Percentiles rank a stretch among this genome's conserved stretches.
phyloP scores from a whole-genome alignment of 2,329 filamentous ascomycete genomes.

The Xylaria sp. region DNA sequence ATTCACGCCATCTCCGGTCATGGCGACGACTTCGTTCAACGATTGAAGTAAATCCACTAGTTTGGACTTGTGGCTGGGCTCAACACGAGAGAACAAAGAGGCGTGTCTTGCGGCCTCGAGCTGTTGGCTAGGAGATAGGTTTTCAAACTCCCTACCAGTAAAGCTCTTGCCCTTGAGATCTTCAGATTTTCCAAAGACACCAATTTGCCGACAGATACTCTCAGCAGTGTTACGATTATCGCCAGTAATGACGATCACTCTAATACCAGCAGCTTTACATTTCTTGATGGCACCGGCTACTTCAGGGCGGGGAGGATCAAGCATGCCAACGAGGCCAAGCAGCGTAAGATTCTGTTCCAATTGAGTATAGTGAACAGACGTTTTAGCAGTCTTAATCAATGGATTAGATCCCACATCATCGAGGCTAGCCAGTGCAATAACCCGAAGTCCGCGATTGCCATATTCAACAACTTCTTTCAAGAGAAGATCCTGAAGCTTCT shows the following conservation, averaged over 20 bases:
- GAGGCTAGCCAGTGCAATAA: constrained; percentile 90
- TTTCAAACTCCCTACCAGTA: constrained; percentile 94
- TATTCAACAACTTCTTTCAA: constrained; percentile 86
- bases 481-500: constrained; percentile 75
- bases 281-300: constrained; percentile 86
- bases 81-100: constrained; percentile 94
- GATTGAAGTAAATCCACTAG: constrained; percentile 96
- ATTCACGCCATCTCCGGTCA: constrained; percentile 99
- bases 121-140: constrained; percentile 80
- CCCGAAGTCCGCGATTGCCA: constrained; percentile 89
- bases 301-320: constrained; percentile 94
- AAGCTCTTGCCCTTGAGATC: constrained; percentile 91
- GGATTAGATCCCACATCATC: constrained; percentile 78
- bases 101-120: constrained; percentile 85
- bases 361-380: constrained; percentile 82
- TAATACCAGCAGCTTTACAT: constrained; percentile 92
- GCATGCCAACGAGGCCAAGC: constrained; percentile 92
- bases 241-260: constrained; percentile 97
- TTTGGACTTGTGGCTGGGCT: constrained; percentile 96
- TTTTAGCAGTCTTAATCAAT: constrained; percentile 78
- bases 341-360: constrained; percentile 96
- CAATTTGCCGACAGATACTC: constrained; percentile 96
- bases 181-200: constrained; percentile 85
- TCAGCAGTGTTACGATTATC: constrained; percentile 98
- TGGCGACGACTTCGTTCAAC: constrained; percentile 92